Base-by-base conservation (phyloP, 2,329 filamentous ascomycete species). In the Penicillium sp. region DNA sequence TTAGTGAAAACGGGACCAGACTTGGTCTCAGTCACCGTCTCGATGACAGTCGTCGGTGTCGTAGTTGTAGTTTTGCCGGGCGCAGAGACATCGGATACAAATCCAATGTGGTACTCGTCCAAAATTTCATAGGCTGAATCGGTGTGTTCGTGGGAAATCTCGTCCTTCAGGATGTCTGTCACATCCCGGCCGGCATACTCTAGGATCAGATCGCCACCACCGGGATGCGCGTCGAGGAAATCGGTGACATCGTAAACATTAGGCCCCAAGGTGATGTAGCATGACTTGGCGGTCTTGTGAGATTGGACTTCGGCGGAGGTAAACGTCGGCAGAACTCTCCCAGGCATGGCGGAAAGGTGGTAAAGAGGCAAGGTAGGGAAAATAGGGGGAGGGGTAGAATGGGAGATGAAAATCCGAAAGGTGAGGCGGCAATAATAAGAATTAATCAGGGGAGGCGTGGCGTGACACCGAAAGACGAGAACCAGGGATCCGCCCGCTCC, bases 91-190 rank as follows among this genome's bases (percentile, higher is more conserved):
- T 86, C 81, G 5, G 82, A 81, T 34, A 97, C 78, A 68, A 95
- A 96, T 16, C 91, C 94, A 58, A 97, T 81, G 16, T 93, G 82
- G 44, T 85, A 88, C 39, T 97, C 94, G 44, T 96, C 90, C 26
- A 99, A 81, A 14, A 97, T 89, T 67, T 97, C 93, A 75, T 97
- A 99, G n/a, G 94, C 94, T 2, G 92, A 83, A 59, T 97, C 92
- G 46, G 89, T 91, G 74, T 99, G 94, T 42, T 81, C 78, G 71
- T 99, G 94, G 34, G 92, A 97, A 42, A 84, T 78, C 59, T 87
- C 82, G 69, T 99, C 92, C 70, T 89, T 86, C 76, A 99, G 80
- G 57, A 97, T 95, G 4, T 86, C 82, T 61, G 84, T 82, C 56
- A 97, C 82, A 74, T 99, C 94, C 74, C 91, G 90, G 63, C 93